These are phyloP conservation scores for Castanea mollissima DNA, from an alignment of 306 rosid genomes.

Conservation along the genomic window DNA sequence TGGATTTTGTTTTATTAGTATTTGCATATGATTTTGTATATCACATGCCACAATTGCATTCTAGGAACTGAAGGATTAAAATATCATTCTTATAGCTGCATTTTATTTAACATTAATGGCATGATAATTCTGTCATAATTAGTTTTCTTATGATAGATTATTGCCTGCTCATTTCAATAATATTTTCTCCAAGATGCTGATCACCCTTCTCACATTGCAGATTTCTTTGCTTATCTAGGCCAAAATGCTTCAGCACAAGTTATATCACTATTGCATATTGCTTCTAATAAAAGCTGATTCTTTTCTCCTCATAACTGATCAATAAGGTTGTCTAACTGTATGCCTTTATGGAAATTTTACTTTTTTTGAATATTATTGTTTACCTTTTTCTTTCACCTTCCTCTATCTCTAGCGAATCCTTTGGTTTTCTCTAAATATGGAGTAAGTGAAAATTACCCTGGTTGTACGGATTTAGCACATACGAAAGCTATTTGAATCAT, in stretches of 20 bases:
- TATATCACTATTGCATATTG: too few relatives aligned
- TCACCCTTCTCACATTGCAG: constrained; percentile 48
- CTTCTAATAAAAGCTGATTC: background rate
- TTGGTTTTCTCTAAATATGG: constrained; percentile 81
- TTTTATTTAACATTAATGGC: background rate
- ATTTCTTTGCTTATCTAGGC: constrained; percentile 69
- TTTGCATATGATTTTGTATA: background rate
- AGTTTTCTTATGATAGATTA: background rate
- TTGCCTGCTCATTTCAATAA: background rate
- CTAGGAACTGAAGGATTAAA: background rate
- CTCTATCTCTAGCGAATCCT: constrained; percentile 46
- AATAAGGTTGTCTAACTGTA: constrained; percentile 13
- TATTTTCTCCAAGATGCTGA: constrained; percentile 12
- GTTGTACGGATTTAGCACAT: constrained; percentile 73
- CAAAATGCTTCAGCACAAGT: constrained; percentile 37
- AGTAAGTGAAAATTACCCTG: constrained; percentile 87
- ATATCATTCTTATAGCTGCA: background rate
- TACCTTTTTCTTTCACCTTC: constrained; percentile 22
- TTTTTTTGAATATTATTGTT: constrained; percentile 18
- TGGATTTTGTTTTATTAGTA: background rate
- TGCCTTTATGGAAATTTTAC: background rate
- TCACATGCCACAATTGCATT: background rate
- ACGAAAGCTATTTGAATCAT: constrained; percentile 61
- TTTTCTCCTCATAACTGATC: constrained; percentile 14
- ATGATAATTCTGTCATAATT: background rate